Evolutionary conservation across 2,329 filamentous ascomycete species (phyloP).

Genomic region (Colletotrichum sp.): DNA sequence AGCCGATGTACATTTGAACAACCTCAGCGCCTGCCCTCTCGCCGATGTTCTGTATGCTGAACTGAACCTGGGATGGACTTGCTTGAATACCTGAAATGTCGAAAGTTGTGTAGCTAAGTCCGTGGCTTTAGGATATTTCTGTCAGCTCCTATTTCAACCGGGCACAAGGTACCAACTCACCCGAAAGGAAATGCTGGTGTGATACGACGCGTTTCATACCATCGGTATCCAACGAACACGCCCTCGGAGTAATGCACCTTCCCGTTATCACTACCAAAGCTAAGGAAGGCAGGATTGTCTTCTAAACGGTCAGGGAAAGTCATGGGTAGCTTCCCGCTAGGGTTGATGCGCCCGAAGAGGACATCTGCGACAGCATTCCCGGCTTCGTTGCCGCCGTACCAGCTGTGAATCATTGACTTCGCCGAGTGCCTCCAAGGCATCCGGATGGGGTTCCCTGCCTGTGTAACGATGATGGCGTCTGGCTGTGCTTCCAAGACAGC

Average conservation of each 20-base stretch:
- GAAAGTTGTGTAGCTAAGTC: conserved; percentile 74
- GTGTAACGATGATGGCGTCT: conserved; percentile 70
- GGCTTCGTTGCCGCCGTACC: conserved; percentile 79
- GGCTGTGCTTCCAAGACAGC: conserved; percentile 68
- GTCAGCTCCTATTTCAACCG: neutral
- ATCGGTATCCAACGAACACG: conserved; percentile 75
- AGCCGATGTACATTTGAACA: conserved; percentile 51
- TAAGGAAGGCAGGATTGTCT: conserved; percentile 74
- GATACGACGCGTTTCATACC: conserved; percentile 67
- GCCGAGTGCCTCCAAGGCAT: conserved; percentile 66
- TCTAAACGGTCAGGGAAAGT: conserved; percentile 69
- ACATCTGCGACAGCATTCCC: conserved; percentile 77
- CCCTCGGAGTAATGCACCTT: conserved; percentile 74
- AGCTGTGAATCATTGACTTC: conserved; percentile 67
- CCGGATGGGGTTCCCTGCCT: conserved; percentile 70
- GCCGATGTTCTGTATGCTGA: conserved; percentile 62
- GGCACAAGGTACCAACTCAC: neutral
- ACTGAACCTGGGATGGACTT: conserved; percentile 40
- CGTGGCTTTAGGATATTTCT: conserved; percentile 49
- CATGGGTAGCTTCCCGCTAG: conserved; percentile 77
- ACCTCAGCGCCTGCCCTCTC: conserved; percentile 47
- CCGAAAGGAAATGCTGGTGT: conserved; percentile 70
- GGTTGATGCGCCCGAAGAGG: conserved; percentile 70
- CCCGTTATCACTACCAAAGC: conserved; percentile 68
- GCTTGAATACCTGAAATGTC: conserved; percentile 48